Percentiles rank a stretch among this genome's conserved stretches.
phyloP scores from a whole-genome alignment of 2,329 filamentous ascomycete genomes.

The Plectosphaerella sp. region DNA sequence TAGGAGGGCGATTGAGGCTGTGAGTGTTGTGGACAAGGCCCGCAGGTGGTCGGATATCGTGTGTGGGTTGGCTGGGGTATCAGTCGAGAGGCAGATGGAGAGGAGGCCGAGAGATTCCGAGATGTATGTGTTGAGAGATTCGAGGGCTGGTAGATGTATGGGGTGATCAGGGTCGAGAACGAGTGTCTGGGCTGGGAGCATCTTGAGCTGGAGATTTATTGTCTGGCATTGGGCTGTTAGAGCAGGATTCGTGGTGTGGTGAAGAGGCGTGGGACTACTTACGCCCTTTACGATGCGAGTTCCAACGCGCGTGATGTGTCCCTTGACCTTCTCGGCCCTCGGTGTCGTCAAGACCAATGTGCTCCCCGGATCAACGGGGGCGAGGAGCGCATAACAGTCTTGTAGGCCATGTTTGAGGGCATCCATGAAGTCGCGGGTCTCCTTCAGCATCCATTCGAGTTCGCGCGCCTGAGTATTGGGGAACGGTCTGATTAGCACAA shows the following conservation, averaged over 20 bases:
- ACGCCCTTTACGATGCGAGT: conserved; percentile 90
- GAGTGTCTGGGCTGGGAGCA: conserved; percentile 50
- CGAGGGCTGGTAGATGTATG: conserved; percentile 65
- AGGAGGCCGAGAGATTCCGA: conserved; percentile 81
- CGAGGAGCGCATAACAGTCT: conserved; percentile 83
- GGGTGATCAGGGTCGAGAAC: conserved; percentile 42
- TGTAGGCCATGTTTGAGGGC: conserved; percentile 65
- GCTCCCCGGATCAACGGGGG: conserved; percentile 77
- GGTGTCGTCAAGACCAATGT: conserved; percentile 87
- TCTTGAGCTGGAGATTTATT: conserved; percentile 71
- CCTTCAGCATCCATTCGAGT: conserved; percentile 48
- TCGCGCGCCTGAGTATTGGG: conserved; percentile 40
- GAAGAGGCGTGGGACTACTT: conserved; percentile 26
- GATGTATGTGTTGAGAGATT: conserved; percentile 69
- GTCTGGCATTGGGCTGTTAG: conserved; percentile 41
- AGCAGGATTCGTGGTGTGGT: neutral
- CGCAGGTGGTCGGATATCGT: conserved; percentile 53
- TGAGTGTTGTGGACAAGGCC: conserved; percentile 49
- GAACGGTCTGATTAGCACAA: conserved; percentile 22
- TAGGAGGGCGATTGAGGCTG: conserved; percentile 47
- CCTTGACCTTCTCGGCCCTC: conserved; percentile 86
- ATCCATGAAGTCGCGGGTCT: conserved; percentile 42
- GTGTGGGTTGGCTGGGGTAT: conserved; percentile 46
- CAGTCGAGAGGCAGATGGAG: conserved; percentile 61
- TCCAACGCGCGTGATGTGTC: conserved; percentile 84